Conservation (phyloP, 306 rosid species). For the Boehmeria nivea region DNA sequence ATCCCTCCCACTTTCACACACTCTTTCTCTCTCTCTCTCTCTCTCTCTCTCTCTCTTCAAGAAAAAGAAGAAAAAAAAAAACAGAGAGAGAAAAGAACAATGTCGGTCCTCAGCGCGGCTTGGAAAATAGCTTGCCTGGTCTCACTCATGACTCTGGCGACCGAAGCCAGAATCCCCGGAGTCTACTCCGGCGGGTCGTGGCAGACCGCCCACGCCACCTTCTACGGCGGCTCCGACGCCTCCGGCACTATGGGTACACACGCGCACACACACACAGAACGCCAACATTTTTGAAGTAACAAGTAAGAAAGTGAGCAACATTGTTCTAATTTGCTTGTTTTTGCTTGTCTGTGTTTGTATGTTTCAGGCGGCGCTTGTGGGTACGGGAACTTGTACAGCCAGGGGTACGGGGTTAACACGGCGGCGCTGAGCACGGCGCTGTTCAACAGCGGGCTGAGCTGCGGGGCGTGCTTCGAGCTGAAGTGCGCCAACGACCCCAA, state of each 20-base stretch:
- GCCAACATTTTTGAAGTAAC: neutral
- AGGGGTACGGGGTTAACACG: slow-evolving; percentile 90
- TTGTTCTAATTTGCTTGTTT: neutral
- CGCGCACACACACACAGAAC: neutral
- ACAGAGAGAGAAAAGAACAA: slow-evolving; percentile 6
- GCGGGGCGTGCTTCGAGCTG: slow-evolving; percentile 87
- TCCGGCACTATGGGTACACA: slow-evolving; percentile 93
- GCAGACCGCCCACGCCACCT: slow-evolving; percentile 89
- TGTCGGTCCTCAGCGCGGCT: slow-evolving; percentile 29
- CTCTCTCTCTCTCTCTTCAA: neutral
- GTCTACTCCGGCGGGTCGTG: slow-evolving; percentile 61
- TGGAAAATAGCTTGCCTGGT: slow-evolving; percentile 30
- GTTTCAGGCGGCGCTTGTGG: slow-evolving; percentile 93
- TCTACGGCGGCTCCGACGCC: slow-evolving; percentile 93
- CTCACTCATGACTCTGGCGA: slow-evolving; percentile 30
- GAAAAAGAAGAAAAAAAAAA: neutral
- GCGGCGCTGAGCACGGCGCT: slow-evolving; percentile 92
- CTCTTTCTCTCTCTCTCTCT: neutral
- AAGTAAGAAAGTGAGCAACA: too few relatives aligned
- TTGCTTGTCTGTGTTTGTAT: neutral
- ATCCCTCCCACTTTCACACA: neutral
- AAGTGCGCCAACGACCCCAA: slow-evolving; percentile 68
- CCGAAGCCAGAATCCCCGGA: slow-evolving; percentile 75
- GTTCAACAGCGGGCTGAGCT: slow-evolving; percentile 80
- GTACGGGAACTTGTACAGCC: slow-evolving; percentile 93